Evolutionary conservation across 2,329 filamentous ascomycete genomes (phyloP).

Genomic region (Chaetomium globosum): DNA sequence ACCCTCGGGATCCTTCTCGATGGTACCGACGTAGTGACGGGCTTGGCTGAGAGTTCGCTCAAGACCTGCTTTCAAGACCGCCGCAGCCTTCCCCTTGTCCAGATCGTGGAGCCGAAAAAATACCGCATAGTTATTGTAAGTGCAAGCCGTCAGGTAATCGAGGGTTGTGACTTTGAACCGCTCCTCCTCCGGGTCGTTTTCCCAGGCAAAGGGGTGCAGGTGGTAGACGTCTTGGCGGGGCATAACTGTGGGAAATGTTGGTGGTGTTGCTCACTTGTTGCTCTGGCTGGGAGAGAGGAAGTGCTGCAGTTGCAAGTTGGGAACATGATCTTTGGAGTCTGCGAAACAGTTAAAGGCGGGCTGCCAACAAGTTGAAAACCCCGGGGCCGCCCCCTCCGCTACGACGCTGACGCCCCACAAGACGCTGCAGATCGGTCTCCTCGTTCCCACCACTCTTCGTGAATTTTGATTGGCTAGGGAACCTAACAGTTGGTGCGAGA

Average conservation of each 20-base stretch:
- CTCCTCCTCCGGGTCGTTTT: slow-evolving; percentile 44
- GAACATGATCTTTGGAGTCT: background rate
- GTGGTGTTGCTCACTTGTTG: background rate
- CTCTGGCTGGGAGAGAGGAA: background rate
- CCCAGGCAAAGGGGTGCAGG: slow-evolving; percentile 43
- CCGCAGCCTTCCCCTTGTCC: slow-evolving; percentile 36
- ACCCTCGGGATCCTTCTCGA: slow-evolving; percentile 45
- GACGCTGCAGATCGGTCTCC: no score
- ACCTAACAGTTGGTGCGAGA: no score
- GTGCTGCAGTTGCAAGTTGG: no score
- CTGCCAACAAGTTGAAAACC: no score
- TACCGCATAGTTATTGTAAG: slow-evolving; percentile 47
- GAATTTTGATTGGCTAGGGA: no score
- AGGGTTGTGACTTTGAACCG: slow-evolving; percentile 44
- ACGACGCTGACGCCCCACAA: no score
- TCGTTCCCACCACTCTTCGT: no score
- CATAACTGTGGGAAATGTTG: slow-evolving; percentile 5
- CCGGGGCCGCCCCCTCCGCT: no score
- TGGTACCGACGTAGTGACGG: slow-evolving; percentile 44
- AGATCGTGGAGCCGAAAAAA: slow-evolving; percentile 42
- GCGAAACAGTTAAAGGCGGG: no score
- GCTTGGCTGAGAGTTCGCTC: slow-evolving; percentile 44
- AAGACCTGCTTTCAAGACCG: slow-evolving; percentile 42
- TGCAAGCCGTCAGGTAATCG: slow-evolving; percentile 41
- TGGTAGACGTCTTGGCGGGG: slow-evolving; percentile 5